These are phyloP conservation scores for Zygosaccharomyces siamensis DNA, from an alignment of 805 yeast genomes.

Conservation along the genomic window DNA sequence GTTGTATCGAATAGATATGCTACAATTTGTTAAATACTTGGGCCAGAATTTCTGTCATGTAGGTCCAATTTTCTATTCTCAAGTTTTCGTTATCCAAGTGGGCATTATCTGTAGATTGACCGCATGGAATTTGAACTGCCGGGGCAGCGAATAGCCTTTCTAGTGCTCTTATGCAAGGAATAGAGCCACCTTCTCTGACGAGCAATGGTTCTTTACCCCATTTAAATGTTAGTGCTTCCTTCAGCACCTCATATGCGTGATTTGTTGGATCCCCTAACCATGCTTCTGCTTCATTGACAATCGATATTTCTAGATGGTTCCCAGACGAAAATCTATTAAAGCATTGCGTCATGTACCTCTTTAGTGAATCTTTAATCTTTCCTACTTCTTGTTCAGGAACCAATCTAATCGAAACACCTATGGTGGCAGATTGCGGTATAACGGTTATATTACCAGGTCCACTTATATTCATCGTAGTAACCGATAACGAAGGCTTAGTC, in stretches of 20 bases:
- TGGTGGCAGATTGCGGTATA: slow-evolving; percentile 75
- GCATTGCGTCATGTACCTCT: slow-evolving; percentile 41
- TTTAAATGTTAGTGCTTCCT: slow-evolving; percentile 54
- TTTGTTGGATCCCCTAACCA: slow-evolving; percentile 90
- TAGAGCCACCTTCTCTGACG: slow-evolving; percentile 95
- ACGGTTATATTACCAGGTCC: slow-evolving; percentile 90
- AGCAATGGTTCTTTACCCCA: slow-evolving; percentile 83
- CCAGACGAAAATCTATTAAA: slow-evolving; percentile 52
- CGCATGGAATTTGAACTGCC: slow-evolving; percentile 95
- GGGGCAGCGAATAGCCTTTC: slow-evolving; percentile 81
- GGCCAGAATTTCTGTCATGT: slow-evolving; percentile 59
- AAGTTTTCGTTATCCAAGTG: slow-evolving; percentile 85
- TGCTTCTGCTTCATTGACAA: slow-evolving; percentile 87
- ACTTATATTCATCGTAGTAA: slow-evolving; percentile 78
- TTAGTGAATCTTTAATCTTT: slow-evolving; percentile 49
- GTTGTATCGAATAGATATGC: neutral
- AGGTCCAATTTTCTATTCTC: slow-evolving; percentile 70
- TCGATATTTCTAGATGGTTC: slow-evolving; percentile 55
- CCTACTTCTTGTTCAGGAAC: slow-evolving; percentile 82
- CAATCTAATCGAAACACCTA: slow-evolving; percentile 74
- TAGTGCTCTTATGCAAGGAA: slow-evolving; percentile 80
- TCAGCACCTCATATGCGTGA: slow-evolving; percentile 63
- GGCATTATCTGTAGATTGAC: slow-evolving; percentile 91
- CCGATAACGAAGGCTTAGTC: slow-evolving; percentile 84
- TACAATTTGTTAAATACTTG: slow-evolving; percentile 43